Base-by-base conservation (phyloP, 2,329 filamentous ascomycete genomes). In the Aureobasidium sp. region DNA sequence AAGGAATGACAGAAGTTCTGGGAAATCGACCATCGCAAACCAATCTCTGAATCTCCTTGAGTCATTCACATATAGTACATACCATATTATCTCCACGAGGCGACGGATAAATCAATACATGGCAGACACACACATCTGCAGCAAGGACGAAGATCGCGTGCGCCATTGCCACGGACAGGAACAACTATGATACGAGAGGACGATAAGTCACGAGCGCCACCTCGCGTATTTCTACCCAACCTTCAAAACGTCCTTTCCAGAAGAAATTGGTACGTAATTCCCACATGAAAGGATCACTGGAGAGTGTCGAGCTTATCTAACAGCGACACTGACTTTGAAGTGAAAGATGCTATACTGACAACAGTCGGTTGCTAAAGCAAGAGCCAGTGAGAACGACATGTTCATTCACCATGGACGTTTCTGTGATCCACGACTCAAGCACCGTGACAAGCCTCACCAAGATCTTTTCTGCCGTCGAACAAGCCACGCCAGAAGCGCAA, bases 221-320 rank as follows among this genome's bases (percentile, higher is more conserved):
- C 22, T 48, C 44, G 44, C 32, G 14, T 48, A 48, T 16, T 25
- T 5, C 44, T 6, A 19, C 44, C 44, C n/a, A n/a, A n/a, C n/a
- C n/a, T n/a, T 25, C 30, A 7, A 4, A 35, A 3, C 19, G 12
- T 12, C n/a, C 10, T 27, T 19, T 21, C 24, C n/a, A n/a, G n/a
- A n/a, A 37, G 44, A 37, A 48, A 22, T 6, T 21, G 44, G 22
- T 37, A 48, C 44, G 44, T 48, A 48, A 48, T 48, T 48, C 25
- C 44, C 44, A 45, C 29, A 2, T 8, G 12, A 24, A 17, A 45
- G 29, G 21, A 37, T 48, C 11, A 27, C 35, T 48, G 8, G 22
- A 5, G 16, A 38, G n/a, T 12, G 7, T 21, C 35, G n/a, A 48
- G 44, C 22, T 14, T 37, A 48, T 48, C 44, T 25, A 21, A 22